Evolutionary conservation across 108 stramenopile species (phyloP).

Genomic region (Seminavis robusta): DNA sequence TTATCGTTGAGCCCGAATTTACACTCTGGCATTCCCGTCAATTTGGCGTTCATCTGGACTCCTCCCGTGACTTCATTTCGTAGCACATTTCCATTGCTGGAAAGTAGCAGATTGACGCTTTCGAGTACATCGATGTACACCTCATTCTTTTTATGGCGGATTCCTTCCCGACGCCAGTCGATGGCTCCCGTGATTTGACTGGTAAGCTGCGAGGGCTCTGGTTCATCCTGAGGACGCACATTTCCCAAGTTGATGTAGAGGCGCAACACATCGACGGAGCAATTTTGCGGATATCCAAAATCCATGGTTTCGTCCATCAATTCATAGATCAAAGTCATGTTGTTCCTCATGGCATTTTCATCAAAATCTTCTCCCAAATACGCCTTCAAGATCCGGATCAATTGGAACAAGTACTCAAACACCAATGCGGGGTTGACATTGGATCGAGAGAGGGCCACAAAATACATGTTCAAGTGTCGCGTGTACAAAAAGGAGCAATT

Average conservation of each 20-base stretch:
- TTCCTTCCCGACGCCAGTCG: slow-evolving; percentile 98
- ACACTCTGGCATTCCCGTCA: slow-evolving; percentile 98
- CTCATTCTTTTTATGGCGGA: slow-evolving; percentile 98
- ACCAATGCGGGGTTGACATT: slow-evolving; percentile 98
- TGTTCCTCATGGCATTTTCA: slow-evolving; percentile 93
- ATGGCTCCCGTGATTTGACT: slow-evolving; percentile 98
- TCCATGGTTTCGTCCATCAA: slow-evolving; percentile 99
- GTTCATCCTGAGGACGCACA: slow-evolving; percentile 71
- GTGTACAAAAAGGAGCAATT: slow-evolving; percentile 96
- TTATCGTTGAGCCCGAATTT: slow-evolving; percentile 99
- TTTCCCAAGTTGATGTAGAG: slow-evolving; percentile 97
- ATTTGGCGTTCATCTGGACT: slow-evolving; percentile 97
- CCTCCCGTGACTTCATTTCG: slow-evolving; percentile 94
- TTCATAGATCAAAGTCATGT: slow-evolving; percentile 99
- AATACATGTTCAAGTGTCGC: slow-evolving; percentile 95
- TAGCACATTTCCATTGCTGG: slow-evolving; percentile 86
- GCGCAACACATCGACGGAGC: slow-evolving; percentile 94
- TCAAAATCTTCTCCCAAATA: slow-evolving; percentile 98
- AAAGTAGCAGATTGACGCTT: slow-evolving; percentile 92
- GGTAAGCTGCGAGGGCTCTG: slow-evolving; percentile 77
- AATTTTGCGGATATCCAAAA: slow-evolving; percentile 99
- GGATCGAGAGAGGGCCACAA: slow-evolving; percentile 94
- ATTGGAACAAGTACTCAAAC: slow-evolving; percentile 96
- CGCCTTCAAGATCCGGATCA: slow-evolving; percentile 91
- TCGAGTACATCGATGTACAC: slow-evolving; percentile 99